These are phyloP conservation scores for Talaromyces marneffei DNA, from an alignment of 2,329 filamentous ascomycete genomes.

Conservation along the genomic window DNA sequence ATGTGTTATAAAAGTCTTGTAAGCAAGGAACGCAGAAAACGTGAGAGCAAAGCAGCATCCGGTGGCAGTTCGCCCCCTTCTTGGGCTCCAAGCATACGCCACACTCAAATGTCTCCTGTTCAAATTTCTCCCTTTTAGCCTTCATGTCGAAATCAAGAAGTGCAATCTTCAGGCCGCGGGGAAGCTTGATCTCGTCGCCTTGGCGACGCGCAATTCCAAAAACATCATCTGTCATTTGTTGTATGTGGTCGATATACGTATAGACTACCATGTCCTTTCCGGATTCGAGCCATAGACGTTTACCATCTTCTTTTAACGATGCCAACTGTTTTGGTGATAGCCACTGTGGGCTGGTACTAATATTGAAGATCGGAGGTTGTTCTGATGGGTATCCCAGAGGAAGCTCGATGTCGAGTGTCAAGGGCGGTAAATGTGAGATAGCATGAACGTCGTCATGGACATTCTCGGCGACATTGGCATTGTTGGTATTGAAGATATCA, in stretches of 20 bases:
- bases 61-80: slow-evolving; percentile 75
- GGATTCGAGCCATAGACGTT: slow-evolving; percentile 55
- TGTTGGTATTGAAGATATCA: not conserved
- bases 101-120: slow-evolving; percentile 79
- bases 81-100: slow-evolving; percentile 88
- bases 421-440: slow-evolving; percentile 52
- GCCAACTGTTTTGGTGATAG: slow-evolving; percentile 42
- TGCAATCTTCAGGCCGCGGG: slow-evolving; percentile 55
- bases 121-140: slow-evolving; percentile 68
- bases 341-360: slow-evolving; percentile 50
- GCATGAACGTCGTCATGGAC: slow-evolving; percentile 36
- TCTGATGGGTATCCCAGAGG: slow-evolving; percentile 53
- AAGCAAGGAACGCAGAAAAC: slow-evolving; percentile 89
- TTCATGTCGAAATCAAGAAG: slow-evolving; percentile 74
- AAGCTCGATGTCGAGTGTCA: slow-evolving; percentile 49
- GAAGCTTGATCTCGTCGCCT: slow-evolving; percentile 42
- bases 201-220: slow-evolving; percentile 45
- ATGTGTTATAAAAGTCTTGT: slow-evolving; percentile 81
- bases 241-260: slow-evolving; percentile 55
- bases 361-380: slow-evolving; percentile 45
- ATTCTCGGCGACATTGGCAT: slow-evolving; percentile 15
- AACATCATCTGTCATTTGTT: slow-evolving; percentile 51
- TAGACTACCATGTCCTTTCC: slow-evolving; percentile 53
- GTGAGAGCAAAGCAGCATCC: slow-evolving; percentile 75
- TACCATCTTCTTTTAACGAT: slow-evolving; percentile 44